Conservation (phyloP, 768 basidiomycete species). For the Mrakia gelida region DNA sequence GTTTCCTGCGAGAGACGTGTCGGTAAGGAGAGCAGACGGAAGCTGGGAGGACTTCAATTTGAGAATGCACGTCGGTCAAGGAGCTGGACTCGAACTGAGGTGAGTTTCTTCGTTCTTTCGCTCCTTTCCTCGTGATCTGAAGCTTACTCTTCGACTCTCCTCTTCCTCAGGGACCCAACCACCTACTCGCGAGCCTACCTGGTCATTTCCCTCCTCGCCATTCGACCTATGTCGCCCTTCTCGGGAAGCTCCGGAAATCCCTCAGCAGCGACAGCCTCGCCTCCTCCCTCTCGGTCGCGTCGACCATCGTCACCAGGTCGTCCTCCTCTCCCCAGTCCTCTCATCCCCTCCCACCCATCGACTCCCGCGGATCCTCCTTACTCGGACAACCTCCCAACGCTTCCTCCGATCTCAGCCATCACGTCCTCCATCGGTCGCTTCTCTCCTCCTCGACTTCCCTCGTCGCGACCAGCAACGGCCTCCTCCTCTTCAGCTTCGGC, state of each 20-base stretch:
- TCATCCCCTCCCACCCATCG: neutral
- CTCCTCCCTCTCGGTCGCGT: neutral
- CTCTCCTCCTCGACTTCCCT: neutral
- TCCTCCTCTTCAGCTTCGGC: neutral
- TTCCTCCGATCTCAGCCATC: constrained; percentile 15
- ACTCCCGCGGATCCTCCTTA: neutral
- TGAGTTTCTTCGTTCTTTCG: neutral
- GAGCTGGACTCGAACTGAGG: constrained; percentile 21
- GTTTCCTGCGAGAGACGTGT: constrained; percentile 16
- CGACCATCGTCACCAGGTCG: neutral
- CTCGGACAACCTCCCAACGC: neutral
- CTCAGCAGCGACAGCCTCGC: neutral
- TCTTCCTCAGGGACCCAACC: neutral
- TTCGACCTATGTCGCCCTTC: constrained; percentile 5
- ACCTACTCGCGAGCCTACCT: constrained; percentile 12
- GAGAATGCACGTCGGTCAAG: constrained; percentile 27
- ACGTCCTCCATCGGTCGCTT: neutral
- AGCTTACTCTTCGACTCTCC: neutral
- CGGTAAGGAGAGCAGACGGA: constrained; percentile 11
- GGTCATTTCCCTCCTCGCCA: constrained; percentile 14
- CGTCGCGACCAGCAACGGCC: neutral
- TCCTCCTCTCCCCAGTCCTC: neutral
- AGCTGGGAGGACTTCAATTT: constrained; percentile 24
- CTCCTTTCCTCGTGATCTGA: neutral
- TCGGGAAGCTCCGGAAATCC: neutral